Evolutionary conservation across 805 yeast species (phyloP).

Genomic region (Nakazawaea anatomiae): DNA sequence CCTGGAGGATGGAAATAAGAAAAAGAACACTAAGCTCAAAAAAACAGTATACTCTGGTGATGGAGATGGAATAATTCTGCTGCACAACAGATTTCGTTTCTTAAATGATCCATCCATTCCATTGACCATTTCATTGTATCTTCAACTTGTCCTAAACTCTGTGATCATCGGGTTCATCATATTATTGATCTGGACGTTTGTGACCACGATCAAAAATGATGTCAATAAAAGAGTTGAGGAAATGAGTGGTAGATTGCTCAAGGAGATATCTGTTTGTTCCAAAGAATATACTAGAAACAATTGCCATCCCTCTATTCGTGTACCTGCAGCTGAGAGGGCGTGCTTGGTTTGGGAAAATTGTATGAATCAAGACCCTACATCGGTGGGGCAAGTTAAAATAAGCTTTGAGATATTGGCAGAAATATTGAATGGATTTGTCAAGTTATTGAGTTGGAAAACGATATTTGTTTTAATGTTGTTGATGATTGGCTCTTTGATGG

Average conservation of each 20-base stretch:
- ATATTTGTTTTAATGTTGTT: slow-evolving; percentile 41
- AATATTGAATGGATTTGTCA: slow-evolving; percentile 69
- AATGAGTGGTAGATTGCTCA: slow-evolving; percentile 51
- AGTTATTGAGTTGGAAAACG: slow-evolving; percentile 66
- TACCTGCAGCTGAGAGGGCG: slow-evolving; percentile 65
- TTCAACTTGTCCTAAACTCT: slow-evolving; percentile 31
- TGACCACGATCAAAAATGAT: slow-evolving; percentile 40
- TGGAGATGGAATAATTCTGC: too few relatives aligned
- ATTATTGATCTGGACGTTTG: slow-evolving; percentile 24
- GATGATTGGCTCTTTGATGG: slow-evolving; percentile 44
- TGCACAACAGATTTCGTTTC: not conserved
- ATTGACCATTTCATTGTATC: slow-evolving; percentile 33
- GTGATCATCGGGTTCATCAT: slow-evolving; percentile 25
- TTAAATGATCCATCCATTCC: slow-evolving; percentile 31
- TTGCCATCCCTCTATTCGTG: slow-evolving; percentile 59
- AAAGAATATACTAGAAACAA: slow-evolving; percentile 65
- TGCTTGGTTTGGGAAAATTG: slow-evolving; percentile 79
- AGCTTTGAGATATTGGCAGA: slow-evolving; percentile 83
- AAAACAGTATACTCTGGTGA: too few relatives aligned
- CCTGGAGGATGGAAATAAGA: too few relatives aligned
- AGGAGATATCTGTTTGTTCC: slow-evolving; percentile 64
- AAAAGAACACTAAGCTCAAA: too few relatives aligned
- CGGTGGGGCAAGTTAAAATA: slow-evolving; percentile 56
- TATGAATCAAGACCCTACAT: slow-evolving; percentile 70
- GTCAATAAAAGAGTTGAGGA: slow-evolving; percentile 65